Evolutionary conservation across 176 grass and related monocot genomes (phyloP).

Genomic region (Neostapfia colusana): DNA sequence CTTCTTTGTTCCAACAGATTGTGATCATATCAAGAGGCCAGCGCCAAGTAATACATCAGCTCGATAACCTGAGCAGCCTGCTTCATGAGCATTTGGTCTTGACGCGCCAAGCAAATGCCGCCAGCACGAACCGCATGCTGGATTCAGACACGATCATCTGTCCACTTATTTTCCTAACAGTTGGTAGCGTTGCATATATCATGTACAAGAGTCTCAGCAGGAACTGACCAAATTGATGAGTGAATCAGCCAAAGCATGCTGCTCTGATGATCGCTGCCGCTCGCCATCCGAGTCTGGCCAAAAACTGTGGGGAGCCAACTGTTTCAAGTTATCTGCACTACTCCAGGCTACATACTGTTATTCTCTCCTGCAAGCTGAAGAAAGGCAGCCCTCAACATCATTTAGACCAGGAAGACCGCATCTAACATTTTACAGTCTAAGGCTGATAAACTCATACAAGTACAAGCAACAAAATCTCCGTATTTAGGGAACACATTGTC

Average conservation of each 20-base stretch:
- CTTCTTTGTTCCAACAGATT: slow-evolving; percentile 55
- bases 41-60: slow-evolving; percentile 81
- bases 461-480: slow-evolving; percentile 28
- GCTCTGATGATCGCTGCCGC: background rate
- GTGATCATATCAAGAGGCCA: slow-evolving; percentile 71
- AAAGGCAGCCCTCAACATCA: slow-evolving; percentile 10
- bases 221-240: slow-evolving; percentile 42
- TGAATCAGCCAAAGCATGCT: slow-evolving; percentile 10
- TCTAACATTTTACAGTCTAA: slow-evolving; percentile 30
- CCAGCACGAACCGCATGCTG: slow-evolving; percentile 35
- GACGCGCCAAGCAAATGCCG: slow-evolving; percentile 44
- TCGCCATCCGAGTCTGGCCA: background rate
- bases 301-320: slow-evolving; percentile 9
- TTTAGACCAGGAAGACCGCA: slow-evolving; percentile 25
- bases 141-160: slow-evolving; percentile 48
- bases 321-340: slow-evolving; percentile 22
- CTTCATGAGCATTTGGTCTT: slow-evolving; percentile 68
- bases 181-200: slow-evolving; percentile 58
- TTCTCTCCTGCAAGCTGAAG: slow-evolving; percentile 35
- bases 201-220: slow-evolving; percentile 51
- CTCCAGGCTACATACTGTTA: slow-evolving; percentile 25
- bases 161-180: slow-evolving; percentile 53
- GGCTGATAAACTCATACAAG: slow-evolving; percentile 27
- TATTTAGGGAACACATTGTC: background rate
- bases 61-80: slow-evolving; percentile 73